Percentiles rank a stretch among this genome's conserved stretches.
phyloP scores from a whole-genome alignment of 1,139 yeast species.

The Blastobotrys petasosporus region DNA sequence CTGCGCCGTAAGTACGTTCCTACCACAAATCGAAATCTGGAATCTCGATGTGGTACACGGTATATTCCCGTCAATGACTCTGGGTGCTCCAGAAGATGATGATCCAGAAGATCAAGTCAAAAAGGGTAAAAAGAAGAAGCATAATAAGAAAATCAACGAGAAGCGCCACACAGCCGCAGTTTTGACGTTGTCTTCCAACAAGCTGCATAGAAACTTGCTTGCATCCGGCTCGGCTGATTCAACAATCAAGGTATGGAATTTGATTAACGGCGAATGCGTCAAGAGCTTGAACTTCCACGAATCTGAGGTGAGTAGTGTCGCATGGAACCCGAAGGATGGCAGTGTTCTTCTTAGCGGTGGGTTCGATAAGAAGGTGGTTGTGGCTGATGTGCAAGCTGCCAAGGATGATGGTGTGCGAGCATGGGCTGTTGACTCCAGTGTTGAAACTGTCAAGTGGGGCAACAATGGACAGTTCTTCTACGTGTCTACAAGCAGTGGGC shows the following conservation, averaged over 20 bases:
- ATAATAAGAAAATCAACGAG: slow-evolving; percentile 48
- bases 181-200: slow-evolving; percentile 78
- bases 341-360: slow-evolving; percentile 87
- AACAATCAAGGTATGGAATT: slow-evolving; percentile 94
- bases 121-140: slow-evolving; percentile 49
- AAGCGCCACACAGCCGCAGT: slow-evolving; percentile 94
- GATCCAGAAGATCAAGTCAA: slow-evolving; percentile 32
- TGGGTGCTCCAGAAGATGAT: slow-evolving; percentile 59
- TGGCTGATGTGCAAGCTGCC: slow-evolving; percentile 80
- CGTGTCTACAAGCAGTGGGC: slow-evolving; percentile 92
- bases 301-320: slow-evolving; percentile 78
- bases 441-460: slow-evolving; percentile 76
- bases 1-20: slow-evolving; percentile 96
- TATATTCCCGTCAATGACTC: slow-evolving; percentile 88
- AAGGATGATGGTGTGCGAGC: slow-evolving; percentile 61
- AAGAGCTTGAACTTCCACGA: slow-evolving; percentile 47
- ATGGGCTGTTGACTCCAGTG: slow-evolving; percentile 66
- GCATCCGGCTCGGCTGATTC: slow-evolving; percentile 95
- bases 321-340: slow-evolving; percentile 78
- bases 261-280: slow-evolving; percentile 67
- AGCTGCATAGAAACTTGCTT: slow-evolving; percentile 71
- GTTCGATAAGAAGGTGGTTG: slow-evolving; percentile 73
- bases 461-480: slow-evolving; percentile 57
- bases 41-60: slow-evolving; percentile 87
- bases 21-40: slow-evolving; percentile 97